Conservation (phyloP, 164 flowering plant species). For the Hamamelis virginiana region DNA sequence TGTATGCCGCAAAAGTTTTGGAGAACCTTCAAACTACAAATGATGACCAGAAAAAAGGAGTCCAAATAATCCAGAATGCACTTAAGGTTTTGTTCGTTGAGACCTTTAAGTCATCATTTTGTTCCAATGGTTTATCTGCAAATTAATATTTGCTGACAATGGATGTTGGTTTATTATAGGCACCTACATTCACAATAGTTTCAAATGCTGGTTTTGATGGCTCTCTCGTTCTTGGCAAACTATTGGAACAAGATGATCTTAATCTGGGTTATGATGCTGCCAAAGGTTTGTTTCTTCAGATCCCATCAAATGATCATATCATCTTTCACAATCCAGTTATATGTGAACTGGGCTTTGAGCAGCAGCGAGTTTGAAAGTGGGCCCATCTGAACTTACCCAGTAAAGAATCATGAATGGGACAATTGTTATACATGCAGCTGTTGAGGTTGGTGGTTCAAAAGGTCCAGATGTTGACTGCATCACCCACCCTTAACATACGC, state of each 20-base stretch:
- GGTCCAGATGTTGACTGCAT: no score
- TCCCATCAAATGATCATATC: not conserved
- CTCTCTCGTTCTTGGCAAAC: conserved; percentile 60
- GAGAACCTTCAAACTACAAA: conserved; percentile 63
- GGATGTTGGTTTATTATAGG: conserved; percentile 36
- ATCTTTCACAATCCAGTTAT: not conserved
- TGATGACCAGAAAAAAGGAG: conserved; percentile 72
- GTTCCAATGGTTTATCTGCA: not conserved
- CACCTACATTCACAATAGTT: conserved; percentile 67
- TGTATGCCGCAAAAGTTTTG: conserved; percentile 71
- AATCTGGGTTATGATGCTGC: conserved; percentile 86
- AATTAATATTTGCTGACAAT: not conserved
- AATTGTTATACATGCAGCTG: no score
- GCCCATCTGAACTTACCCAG: no score
- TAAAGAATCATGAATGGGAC: no score
- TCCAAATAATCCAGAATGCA: conserved; percentile 73
- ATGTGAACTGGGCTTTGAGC: not conserved
- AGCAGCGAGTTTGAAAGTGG: not conserved
- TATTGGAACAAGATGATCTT: conserved; percentile 74
- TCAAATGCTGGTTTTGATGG: conserved; percentile 89
- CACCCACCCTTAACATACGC: no score
- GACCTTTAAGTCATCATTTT: not conserved
- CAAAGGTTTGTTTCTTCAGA: conserved; percentile 52
- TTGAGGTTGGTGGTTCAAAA: no score
- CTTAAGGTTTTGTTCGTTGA: conserved; percentile 56